Evolutionary conservation across 345 rosid genomes (phyloP).

Genomic region (Syzygium grande): DNA sequence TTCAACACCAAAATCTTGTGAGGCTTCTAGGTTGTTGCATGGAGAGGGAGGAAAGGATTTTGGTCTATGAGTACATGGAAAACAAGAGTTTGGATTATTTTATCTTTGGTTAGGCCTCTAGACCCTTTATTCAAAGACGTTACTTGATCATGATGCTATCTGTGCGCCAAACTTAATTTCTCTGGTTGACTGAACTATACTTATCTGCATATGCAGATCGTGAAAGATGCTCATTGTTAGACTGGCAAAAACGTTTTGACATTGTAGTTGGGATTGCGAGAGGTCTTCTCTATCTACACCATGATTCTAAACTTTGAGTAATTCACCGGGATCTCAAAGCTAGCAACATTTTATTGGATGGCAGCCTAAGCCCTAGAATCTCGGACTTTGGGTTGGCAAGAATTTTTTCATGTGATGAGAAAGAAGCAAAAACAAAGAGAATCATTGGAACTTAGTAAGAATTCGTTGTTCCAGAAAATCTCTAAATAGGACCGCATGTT

Average conservation of each 20-base stretch:
- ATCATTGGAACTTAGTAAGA: slow-evolving; percentile 41
- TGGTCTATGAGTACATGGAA: slow-evolving; percentile 30
- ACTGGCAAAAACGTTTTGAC: not conserved
- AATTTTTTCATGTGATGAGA: not conserved
- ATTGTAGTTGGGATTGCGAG: not conserved
- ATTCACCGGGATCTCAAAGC: not conserved
- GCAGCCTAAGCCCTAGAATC: not conserved
- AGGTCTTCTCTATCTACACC: not conserved
- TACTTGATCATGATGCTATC: too few species aligned
- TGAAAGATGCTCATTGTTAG: not conserved
- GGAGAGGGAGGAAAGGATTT: slow-evolving; percentile 21
- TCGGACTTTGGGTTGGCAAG: not conserved
- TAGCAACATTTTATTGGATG: not conserved
- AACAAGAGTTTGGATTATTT: slow-evolving; percentile 29
- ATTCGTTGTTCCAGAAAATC: not conserved
- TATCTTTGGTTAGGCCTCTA: slow-evolving; percentile 30
- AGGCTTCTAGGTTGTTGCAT: slow-evolving; percentile 40
- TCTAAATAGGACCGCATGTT: not conserved
- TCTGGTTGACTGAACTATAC: not conserved
- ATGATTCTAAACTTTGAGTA: not conserved
- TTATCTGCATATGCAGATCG: slow-evolving; percentile 9
- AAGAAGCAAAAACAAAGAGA: not conserved
- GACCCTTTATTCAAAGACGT: not conserved
- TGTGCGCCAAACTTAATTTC: not conserved
- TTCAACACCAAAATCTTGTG: slow-evolving; percentile 48